Evolutionary conservation across 2,329 filamentous ascomycete genomes (phyloP).

Genomic region (Arthrobotrys sphaeroides): DNA sequence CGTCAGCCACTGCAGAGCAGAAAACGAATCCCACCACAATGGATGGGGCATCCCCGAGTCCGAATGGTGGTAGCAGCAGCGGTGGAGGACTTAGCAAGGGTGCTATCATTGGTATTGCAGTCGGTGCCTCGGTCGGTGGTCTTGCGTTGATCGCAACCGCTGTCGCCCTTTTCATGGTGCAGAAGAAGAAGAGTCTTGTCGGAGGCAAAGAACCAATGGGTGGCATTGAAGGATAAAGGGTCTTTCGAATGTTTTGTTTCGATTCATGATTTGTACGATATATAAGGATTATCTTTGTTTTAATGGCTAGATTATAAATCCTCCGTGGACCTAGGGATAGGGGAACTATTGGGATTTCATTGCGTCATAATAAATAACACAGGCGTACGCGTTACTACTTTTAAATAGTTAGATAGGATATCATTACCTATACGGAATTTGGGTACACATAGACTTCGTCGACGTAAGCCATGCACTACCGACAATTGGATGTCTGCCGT

Average conservation of each 20-base stretch:
- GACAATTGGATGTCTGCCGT: no score
- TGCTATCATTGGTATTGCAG: constrained; percentile 57
- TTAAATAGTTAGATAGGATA: no score
- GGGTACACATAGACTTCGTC: no score
- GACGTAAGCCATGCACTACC: no score
- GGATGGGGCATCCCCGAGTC: not conserved
- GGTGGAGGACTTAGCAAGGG: constrained; percentile 56
- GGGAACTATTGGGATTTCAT: no score
- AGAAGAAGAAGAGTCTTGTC: constrained; percentile 55
- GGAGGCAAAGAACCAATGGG: constrained; percentile 59
- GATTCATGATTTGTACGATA: not conserved
- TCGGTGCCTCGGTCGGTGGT: constrained; percentile 57
- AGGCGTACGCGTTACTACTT: no score
- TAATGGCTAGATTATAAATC: no score
- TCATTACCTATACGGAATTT: no score
- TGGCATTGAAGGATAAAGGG: constrained; percentile 61
- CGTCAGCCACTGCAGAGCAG: not conserved
- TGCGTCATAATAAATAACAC: no score
- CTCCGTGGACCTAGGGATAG: no score
- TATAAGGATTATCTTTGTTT: not conserved
- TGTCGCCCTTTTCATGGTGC: constrained; percentile 50
- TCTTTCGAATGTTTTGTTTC: no score
- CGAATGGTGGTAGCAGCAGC: not conserved
- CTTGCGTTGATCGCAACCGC: constrained; percentile 18
- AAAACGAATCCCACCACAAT: not conserved